These are phyloP conservation scores for Phytophthora megakarya DNA, from an alignment of 352 stramenopile species.

Conservation along the genomic window DNA sequence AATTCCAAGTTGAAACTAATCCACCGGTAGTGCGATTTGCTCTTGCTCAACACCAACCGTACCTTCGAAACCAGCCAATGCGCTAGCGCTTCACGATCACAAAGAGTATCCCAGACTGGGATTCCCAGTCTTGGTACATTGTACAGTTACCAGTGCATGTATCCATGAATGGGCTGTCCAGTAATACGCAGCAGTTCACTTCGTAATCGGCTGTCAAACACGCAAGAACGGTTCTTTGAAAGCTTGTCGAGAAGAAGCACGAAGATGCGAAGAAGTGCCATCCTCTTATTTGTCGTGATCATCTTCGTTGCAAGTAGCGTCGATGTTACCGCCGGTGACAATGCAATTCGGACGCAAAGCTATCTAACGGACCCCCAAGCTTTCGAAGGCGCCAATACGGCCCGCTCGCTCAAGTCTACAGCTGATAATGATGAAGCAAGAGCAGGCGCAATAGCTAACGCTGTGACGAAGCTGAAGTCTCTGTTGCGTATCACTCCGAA, in stretches of 20 bases:
- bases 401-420: slow-evolving; percentile 11
- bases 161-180: slow-evolving; percentile 4
- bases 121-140: background rate
- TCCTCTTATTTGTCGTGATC: slow-evolving; percentile 3
- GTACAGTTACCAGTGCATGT: no score
- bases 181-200: slow-evolving; percentile 4
- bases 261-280: slow-evolving; percentile 8
- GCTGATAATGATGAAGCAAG: slow-evolving; percentile 7
- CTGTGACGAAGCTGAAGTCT: slow-evolving; percentile 4
- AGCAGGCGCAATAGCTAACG: background rate
- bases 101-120: slow-evolving; percentile 5
- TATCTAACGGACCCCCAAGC: background rate
- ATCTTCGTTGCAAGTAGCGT: background rate
- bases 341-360: background rate
- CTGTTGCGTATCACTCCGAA: slow-evolving; percentile 1
- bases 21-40: slow-evolving; percentile 13
- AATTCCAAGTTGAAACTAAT: no score
- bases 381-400: background rate
- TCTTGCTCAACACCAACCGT: slow-evolving; percentile 1
- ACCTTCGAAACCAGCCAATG: slow-evolving; percentile 6
- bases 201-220: slow-evolving; percentile 9
- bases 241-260: background rate
- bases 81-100: slow-evolving; percentile 14
- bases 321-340: slow-evolving; percentile 2
- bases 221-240: background rate